phyloP scores from a whole-genome alignment of 345 rosid species.

The Eucalyptus cloeziana region DNA sequence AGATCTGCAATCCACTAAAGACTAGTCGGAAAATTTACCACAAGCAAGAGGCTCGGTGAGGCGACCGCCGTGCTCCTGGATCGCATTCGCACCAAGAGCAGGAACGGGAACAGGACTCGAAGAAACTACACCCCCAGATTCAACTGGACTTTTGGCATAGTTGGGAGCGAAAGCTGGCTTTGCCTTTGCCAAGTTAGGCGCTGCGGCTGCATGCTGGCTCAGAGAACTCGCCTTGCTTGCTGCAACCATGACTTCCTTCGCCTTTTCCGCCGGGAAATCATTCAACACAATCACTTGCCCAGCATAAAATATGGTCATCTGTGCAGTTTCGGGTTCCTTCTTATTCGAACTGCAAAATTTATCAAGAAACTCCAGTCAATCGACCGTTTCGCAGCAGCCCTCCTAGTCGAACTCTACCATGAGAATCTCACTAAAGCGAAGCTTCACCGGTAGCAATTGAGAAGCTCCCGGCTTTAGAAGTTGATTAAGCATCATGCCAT shows the following conservation, averaged over 20 bases:
- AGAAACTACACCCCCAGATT: background rate
- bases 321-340: slow-evolving; percentile 31
- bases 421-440: background rate
- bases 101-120: background rate
- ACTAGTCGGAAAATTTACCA: slow-evolving; percentile 26
- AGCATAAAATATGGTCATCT: slow-evolving; percentile 77
- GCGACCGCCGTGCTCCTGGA: slow-evolving; percentile 24
- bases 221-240: slow-evolving; percentile 39
- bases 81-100: background rate
- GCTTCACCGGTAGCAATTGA: background rate
- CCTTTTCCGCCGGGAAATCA: slow-evolving; percentile 64
- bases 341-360: slow-evolving; percentile 1
- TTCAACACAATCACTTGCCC: slow-evolving; percentile 71
- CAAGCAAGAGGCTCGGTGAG: slow-evolving; percentile 22
- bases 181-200: background rate
- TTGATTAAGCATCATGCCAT: background rate
- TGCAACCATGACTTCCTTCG: slow-evolving; percentile 54
- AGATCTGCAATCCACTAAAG: background rate
- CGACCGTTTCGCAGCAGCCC: background rate
- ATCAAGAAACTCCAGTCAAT: background rate
- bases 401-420: background rate
- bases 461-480: background rate
- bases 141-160: background rate
- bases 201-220: background rate
- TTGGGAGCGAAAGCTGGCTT: background rate